phyloP scores from a whole-genome alignment of 2,329 filamentous ascomycete genomes.

The Hirsutella minnesotensis region DNA sequence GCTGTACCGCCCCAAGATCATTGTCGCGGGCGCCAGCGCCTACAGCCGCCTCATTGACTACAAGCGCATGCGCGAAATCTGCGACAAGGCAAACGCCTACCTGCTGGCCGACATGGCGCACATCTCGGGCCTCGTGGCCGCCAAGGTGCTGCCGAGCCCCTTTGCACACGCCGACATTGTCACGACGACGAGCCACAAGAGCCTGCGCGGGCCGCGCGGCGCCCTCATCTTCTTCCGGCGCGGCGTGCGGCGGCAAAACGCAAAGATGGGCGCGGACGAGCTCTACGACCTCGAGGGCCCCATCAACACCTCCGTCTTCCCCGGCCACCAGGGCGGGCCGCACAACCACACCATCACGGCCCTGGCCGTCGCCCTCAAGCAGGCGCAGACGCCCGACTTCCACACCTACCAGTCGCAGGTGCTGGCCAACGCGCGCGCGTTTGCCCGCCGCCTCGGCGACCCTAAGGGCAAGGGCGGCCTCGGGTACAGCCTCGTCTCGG shows the following conservation, averaged over 20 bases:
- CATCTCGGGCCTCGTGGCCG: slow-evolving; percentile 87
- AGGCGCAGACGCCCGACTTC: slow-evolving; percentile 83
- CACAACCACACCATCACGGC: slow-evolving; percentile 99
- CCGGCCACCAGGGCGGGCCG: slow-evolving; percentile 92
- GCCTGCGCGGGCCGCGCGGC: slow-evolving; percentile 82
- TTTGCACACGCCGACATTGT: slow-evolving; percentile 89
- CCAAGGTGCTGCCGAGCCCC: slow-evolving; percentile 80
- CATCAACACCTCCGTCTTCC: slow-evolving; percentile 96
- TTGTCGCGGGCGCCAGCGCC: slow-evolving; percentile 87
- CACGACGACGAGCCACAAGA: slow-evolving; percentile 97
- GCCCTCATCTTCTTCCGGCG: slow-evolving; percentile 98
- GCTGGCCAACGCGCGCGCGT: slow-evolving; percentile 79
- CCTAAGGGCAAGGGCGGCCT: slow-evolving; percentile 64
- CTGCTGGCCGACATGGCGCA: slow-evolving; percentile 94
- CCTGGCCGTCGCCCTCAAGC: slow-evolving; percentile 85
- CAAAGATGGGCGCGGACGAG: slow-evolving; percentile 76
- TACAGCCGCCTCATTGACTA: slow-evolving; percentile 97
- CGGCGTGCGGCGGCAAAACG: slow-evolving; percentile 70
- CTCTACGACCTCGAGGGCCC: slow-evolving; percentile 84
- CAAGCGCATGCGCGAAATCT: slow-evolving; percentile 78
- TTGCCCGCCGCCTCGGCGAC: slow-evolving; percentile 56
- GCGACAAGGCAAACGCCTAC: slow-evolving; percentile 85
- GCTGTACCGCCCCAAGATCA: slow-evolving; percentile 88
- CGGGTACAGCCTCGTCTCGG: slow-evolving; percentile 81
- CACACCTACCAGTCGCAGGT: slow-evolving; percentile 86